A percentile compares a stretch with the other conserved stretches of the same genome.
These are phyloP conservation scores for Hebeloma cylindrosporum DNA, from an alignment of 768 basidiomycete genomes.

Conservation along the genomic window DNA sequence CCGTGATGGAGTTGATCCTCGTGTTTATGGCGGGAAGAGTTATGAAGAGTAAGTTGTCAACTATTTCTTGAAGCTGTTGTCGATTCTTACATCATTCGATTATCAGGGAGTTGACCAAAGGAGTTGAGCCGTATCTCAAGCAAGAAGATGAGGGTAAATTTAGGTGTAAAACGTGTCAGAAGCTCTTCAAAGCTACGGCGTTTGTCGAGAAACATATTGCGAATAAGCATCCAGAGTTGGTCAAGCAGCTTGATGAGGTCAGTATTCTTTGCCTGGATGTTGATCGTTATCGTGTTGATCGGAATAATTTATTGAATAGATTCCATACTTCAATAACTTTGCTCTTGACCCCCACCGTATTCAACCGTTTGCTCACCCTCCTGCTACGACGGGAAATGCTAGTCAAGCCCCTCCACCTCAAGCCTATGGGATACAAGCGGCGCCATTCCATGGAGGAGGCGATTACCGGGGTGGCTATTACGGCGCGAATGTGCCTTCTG, in stretches of 20 bases:
- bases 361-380: conserved; percentile 81
- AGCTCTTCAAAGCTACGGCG: conserved; percentile 95
- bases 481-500: conserved; percentile 27
- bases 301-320: conserved; percentile 42
- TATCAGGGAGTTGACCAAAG: conserved; percentile 75
- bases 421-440: conserved; percentile 76
- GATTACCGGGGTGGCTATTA: conserved; percentile 38
- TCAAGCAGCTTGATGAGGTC: conserved; percentile 85
- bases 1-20: conserved; percentile 77
- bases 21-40: conserved; percentile 86
- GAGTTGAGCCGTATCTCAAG: conserved; percentile 80
- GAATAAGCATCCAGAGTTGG: conserved; percentile 88
- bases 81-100: conserved; percentile 8
- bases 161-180: conserved; percentile 94
- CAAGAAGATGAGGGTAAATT: conserved; percentile 97
- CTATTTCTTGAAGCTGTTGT: not conserved
- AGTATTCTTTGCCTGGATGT: conserved; percentile 16
- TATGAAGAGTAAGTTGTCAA: conserved; percentile 70
- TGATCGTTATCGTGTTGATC: conserved; percentile 12
- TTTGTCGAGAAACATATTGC: conserved; percentile 98
- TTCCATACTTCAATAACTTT: conserved; percentile 93
- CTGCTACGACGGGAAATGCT: conserved; percentile 60
- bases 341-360: conserved; percentile 94
- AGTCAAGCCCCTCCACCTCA: conserved; percentile 77
- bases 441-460: conserved; percentile 38